These are phyloP conservation scores for Lentithecium fluviatile DNA, from an alignment of 495 filamentous ascomycete genomes.

Conservation along the genomic window DNA sequence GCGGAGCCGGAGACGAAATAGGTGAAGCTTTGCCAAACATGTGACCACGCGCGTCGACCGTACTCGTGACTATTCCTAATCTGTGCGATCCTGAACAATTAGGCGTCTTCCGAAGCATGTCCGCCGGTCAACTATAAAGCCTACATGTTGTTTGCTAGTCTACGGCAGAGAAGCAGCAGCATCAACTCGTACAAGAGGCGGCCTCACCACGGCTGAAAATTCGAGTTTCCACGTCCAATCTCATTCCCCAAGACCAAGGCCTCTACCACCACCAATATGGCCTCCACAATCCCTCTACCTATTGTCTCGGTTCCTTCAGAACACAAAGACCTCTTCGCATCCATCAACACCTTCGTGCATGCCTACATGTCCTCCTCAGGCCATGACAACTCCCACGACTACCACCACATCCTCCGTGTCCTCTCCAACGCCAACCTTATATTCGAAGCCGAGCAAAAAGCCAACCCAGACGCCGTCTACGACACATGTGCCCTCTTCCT, in stretches of 20 bases:
- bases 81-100: neutral
- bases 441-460: conserved; percentile 47
- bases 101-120: neutral
- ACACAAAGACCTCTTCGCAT: conserved; percentile 28
- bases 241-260: too few species aligned
- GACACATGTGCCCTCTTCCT: conserved; percentile 64
- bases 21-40: conserved; percentile 1
- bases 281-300: conserved; percentile 9
- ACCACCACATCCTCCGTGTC: conserved; percentile 77
- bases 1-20: neutral
- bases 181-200: too few species aligned
- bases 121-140: neutral
- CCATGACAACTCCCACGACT: conserved; percentile 86
- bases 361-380: conserved; percentile 64
- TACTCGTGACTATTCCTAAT: neutral
- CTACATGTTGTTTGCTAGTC: too few species aligned
- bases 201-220: too few species aligned
- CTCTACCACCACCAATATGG: conserved; percentile 7
- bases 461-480: conserved; percentile 41
- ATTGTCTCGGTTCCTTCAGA: conserved; percentile 14
- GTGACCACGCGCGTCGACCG: conserved; percentile 20
- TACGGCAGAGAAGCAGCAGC: too few species aligned
- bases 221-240: too few species aligned
- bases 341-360: conserved; percentile 59
- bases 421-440: conserved; percentile 65